Base-by-base conservation (phyloP, 352 stramenopile genomes). In the Globisporangium nodosum region DNA sequence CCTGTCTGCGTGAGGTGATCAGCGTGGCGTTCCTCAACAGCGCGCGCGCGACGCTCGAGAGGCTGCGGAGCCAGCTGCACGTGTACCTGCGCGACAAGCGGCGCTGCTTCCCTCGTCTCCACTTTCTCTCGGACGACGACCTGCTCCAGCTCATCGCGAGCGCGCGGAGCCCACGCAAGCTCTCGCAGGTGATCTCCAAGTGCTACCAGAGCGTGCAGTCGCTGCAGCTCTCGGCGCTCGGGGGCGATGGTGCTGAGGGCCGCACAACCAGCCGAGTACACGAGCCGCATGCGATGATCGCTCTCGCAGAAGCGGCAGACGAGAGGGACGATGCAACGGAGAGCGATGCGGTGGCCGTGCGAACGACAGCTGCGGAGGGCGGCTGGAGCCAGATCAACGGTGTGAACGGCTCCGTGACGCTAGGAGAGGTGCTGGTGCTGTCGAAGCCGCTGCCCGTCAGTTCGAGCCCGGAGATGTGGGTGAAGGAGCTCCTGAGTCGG, bases 61-160 rank as follows among this genome's bases (percentile, higher is more conserved):
- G 83, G 31, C 47, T 90, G 20, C 88, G 76, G 76, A 65, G 68
- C 11, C 76, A 88, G 33, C 56, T 90, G 0, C 66, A 70, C 5
- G 54, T 52, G 9, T 90, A 86, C 54, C 52, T 90, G 8, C 68
- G 68, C n/a, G 76, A 87, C 11, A 88, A 88, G 50, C 66, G 81
- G 0, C 77, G 68, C 2, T 68, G 66, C 31, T 90, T 88, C 30
- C 76, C 76, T 2, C 69, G 78, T 5, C 74, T 90, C 45, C 68
- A 84, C 47, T 88, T 88, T 49, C 33, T 90, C 1, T 90, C 81
- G 1, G 75, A 90, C 30, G 64, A 71, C 13, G 77, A 90, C 54
- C 53, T 88, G 20, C 68, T 90, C 5, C 63, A 81, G 35, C 64
- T 90, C 18, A 72, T 88, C 31, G 76, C 78, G 0, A 74, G 61